Conservation (phyloP, 2,329 filamentous ascomycete species). For the Didymella lethalis region DNA sequence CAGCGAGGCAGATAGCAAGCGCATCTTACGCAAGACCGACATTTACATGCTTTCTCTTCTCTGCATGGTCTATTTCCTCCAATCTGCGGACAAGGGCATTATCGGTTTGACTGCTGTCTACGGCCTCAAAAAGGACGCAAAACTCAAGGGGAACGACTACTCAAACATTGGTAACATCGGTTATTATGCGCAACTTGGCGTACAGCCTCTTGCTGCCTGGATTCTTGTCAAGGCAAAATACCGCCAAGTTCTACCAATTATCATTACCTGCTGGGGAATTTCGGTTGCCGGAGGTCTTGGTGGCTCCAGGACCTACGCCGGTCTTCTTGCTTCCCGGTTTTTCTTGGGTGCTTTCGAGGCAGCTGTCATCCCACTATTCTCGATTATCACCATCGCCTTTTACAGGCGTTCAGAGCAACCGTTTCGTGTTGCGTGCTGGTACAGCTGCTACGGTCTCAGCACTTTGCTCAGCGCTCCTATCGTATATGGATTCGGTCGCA, state of each 20-base stretch:
- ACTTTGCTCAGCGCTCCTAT: slow-evolving; percentile 67
- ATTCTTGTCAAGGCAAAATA: slow-evolving; percentile 57
- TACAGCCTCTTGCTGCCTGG: slow-evolving; percentile 60
- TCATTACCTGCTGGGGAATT: slow-evolving; percentile 59
- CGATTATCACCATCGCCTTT: slow-evolving; percentile 38
- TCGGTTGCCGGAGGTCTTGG: slow-evolving; percentile 36
- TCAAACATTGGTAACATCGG: slow-evolving; percentile 59
- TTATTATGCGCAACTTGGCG: slow-evolving; percentile 60
- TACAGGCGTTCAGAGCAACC: slow-evolving; percentile 36
- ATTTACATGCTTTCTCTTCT: slow-evolving; percentile 35
- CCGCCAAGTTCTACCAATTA: slow-evolving; percentile 32
- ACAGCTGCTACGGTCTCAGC: slow-evolving; percentile 69
- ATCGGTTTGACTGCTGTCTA: slow-evolving; percentile 62
- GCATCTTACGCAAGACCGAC: slow-evolving; percentile 35
- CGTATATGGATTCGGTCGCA: slow-evolving; percentile 67
- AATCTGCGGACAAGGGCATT: slow-evolving; percentile 59
- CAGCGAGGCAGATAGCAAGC: slow-evolving; percentile 33
- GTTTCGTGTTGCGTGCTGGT: slow-evolving; percentile 62
- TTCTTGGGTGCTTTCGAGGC: slow-evolving; percentile 40
- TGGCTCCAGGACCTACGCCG: slow-evolving; percentile 32
- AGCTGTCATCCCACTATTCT: slow-evolving; percentile 37
- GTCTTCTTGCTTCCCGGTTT: slow-evolving; percentile 32
- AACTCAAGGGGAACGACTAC: slow-evolving; percentile 57
- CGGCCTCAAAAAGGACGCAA: slow-evolving; percentile 49
- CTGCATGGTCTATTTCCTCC: slow-evolving; percentile 37